Conservation (phyloP, 257 asterid species). For the Solanum dulcamara region DNA sequence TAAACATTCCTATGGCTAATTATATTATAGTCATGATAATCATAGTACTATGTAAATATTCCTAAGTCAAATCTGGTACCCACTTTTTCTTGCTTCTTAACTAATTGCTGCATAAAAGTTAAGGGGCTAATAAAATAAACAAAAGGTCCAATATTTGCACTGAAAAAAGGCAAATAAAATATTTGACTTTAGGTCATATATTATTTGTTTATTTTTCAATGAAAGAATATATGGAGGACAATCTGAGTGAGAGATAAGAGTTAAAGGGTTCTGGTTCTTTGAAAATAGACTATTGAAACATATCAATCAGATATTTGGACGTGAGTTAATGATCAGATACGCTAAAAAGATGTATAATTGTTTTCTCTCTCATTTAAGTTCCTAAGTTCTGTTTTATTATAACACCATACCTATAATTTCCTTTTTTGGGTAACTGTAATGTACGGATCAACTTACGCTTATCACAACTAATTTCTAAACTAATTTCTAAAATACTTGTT, state of each 20-base stretch:
- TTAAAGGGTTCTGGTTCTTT: not conserved
- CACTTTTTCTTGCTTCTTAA: not conserved
- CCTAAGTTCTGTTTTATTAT: too few species aligned
- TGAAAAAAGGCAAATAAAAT: not conserved
- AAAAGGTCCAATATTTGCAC: not conserved
- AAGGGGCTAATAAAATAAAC: not conserved
- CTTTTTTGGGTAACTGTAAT: not conserved
- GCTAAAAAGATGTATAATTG: not conserved
- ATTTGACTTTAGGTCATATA: not conserved
- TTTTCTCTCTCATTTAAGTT: too few species aligned
- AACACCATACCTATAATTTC: not conserved
- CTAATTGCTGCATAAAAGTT: not conserved
- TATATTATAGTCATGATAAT: not conserved
- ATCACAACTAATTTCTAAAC: accelerated
- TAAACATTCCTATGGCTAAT: too few species aligned
- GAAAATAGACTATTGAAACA: not conserved
- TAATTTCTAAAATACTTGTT: not conserved
- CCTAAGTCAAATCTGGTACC: not conserved
- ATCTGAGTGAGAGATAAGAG: not conserved
- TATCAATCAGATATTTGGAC: not conserved
- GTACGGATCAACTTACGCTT: not conserved
- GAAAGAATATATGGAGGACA: not conserved
- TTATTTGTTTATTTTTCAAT: not conserved
- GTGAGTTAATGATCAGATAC: not conserved
- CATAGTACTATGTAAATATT: not conserved